phyloP scores from a whole-genome alignment of 345 rosid species.

The Eucalyptus tenuipes region DNA sequence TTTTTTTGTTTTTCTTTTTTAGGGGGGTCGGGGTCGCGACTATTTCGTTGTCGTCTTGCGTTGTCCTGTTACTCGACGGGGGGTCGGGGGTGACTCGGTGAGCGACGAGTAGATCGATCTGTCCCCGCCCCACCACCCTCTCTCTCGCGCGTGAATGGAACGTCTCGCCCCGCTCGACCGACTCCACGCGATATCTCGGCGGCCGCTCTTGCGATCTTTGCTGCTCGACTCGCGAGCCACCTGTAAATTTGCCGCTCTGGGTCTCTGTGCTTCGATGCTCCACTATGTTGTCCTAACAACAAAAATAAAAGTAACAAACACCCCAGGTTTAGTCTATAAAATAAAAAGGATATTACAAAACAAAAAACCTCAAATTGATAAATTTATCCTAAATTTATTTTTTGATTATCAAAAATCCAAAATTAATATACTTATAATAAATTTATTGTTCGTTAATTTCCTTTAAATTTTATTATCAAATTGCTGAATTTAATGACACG shows the following conservation, averaged over 20 bases:
- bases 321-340: neutral
- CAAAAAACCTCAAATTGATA: too few species aligned
- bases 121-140: neutral
- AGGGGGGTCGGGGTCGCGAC: neutral
- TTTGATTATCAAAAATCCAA: too few species aligned
- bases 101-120: neutral
- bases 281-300: neutral
- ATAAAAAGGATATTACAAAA: too few species aligned
- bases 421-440: too few species aligned
- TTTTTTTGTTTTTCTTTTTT: neutral
- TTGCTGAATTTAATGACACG: accelerated
- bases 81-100: neutral
- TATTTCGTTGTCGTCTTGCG: neutral
- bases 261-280: neutral
- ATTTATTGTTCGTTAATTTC: accelerated
- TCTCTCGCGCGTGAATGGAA: neutral
- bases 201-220: neutral
- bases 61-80: neutral
- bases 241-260: neutral
- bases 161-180: neutral
- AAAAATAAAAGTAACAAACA: neutral
- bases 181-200: neutral
- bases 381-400: too few species aligned
- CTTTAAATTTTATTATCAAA: too few species aligned
- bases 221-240: neutral